Evolutionary conservation across 495 filamentous ascomycete genomes (phyloP).

Genomic region (Tuber aestivum): DNA sequence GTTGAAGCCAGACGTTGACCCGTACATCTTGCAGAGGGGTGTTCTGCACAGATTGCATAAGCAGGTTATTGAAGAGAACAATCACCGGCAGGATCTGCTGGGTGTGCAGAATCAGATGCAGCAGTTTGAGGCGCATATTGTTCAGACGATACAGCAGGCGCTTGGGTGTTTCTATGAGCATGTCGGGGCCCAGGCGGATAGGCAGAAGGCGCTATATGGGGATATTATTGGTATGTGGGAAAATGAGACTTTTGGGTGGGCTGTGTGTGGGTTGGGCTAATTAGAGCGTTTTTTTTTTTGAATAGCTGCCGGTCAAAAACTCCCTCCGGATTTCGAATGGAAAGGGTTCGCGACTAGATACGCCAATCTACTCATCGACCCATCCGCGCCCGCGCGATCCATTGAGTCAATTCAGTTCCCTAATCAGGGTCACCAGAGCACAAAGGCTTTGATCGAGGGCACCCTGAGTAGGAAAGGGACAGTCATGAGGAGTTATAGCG

Average conservation of each 20-base stretch:
- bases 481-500: slow-evolving; percentile 65
- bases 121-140: slow-evolving; percentile 77
- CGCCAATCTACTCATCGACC: slow-evolving; percentile 68
- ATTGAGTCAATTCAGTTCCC: slow-evolving; percentile 71
- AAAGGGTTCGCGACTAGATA: slow-evolving; percentile 68
- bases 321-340: slow-evolving; percentile 92
- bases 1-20: slow-evolving; percentile 65
- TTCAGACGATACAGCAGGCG: slow-evolving; percentile 73
- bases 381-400: slow-evolving; percentile 62
- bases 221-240: slow-evolving; percentile 59
- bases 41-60: slow-evolving; percentile 77
- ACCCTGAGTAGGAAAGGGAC: slow-evolving; percentile 78
- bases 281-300: neutral
- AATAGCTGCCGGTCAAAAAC: slow-evolving; percentile 57
- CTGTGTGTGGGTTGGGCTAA: neutral
- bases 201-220: slow-evolving; percentile 67
- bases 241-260: too few relatives aligned
- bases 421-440: slow-evolving; percentile 76
- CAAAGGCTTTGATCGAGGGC: slow-evolving; percentile 78
- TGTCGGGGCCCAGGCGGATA: slow-evolving; percentile 72
- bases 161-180: slow-evolving; percentile 73
- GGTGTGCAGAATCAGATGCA: slow-evolving; percentile 82
- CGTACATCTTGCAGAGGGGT: slow-evolving; percentile 77
- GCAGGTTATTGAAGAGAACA: slow-evolving; percentile 92
- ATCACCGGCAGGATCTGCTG: slow-evolving; percentile 81